Conservation (phyloP, 805 yeast genomes). For the Candida dajiaensis region DNA sequence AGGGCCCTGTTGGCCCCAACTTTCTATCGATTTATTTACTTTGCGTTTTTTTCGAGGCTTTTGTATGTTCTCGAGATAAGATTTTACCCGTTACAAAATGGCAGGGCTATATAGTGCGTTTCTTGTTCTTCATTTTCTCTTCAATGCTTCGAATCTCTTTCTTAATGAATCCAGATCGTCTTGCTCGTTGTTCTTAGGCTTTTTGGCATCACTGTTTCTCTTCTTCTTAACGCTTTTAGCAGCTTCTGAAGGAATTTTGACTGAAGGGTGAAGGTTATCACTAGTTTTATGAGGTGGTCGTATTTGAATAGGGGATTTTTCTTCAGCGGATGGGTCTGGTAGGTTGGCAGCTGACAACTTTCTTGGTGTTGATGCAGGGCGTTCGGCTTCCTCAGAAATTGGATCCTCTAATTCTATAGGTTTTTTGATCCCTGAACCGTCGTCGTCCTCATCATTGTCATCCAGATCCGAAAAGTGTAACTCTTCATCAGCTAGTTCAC, state of each 20-base stretch:
- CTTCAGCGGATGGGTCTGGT: conserved; percentile 13
- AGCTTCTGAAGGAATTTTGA: conserved; percentile 36
- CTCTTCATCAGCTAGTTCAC: conserved; percentile 37
- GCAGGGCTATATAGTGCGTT: neutral
- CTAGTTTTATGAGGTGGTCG: conserved; percentile 36
- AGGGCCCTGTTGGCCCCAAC: neutral
- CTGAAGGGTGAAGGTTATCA: conserved; percentile 33
- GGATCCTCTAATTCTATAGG: conserved; percentile 34
- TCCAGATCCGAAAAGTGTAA: conserved; percentile 3
- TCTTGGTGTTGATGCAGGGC: conserved; percentile 15
- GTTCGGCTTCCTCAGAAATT: conserved; percentile 22
- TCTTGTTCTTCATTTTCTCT: conserved; percentile 25
- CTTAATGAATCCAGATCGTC: conserved; percentile 59
- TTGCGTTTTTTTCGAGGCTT: neutral
- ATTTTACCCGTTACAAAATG: neutral
- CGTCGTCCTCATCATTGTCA: conserved; percentile 27
- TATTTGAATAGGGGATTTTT: conserved; percentile 35
- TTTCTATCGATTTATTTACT: neutral
- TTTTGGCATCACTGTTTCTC: conserved; percentile 18
- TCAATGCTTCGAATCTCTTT: conserved; percentile 75
- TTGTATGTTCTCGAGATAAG: neutral
- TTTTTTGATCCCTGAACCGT: conserved; percentile 25
- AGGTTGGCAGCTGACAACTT: conserved; percentile 15
- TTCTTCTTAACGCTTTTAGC: conserved; percentile 30
- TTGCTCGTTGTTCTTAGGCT: conserved; percentile 22